Base-by-base conservation (phyloP, 2,329 filamentous ascomycete genomes). In the Tolypocladium album region DNA sequence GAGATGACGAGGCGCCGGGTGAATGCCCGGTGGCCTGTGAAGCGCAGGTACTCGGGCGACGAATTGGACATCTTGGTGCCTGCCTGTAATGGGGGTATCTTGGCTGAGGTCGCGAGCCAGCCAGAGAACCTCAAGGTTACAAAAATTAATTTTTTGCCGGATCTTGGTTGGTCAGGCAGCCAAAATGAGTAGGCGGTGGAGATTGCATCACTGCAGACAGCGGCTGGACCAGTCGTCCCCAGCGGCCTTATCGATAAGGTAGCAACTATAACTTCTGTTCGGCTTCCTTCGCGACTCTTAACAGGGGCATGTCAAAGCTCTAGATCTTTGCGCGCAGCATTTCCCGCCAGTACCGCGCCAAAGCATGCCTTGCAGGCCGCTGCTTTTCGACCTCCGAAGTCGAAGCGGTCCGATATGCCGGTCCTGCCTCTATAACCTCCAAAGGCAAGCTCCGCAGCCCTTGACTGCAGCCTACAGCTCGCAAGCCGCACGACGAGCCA, bases 11-110 rank as follows among this genome's bases (percentile, higher is more conserved):
- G 86, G 58, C 94, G 90, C 67, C 91, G 87, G 42, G 89, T 82
- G 63, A 99, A 88, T 66, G 88, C 86, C 67, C 88, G 87, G 73
- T 96, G 92, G 67, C 89, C 88, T 57, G 89, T 93, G 72, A 99
- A 92, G 66, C 86, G 86, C 61, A 96, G 73, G 68, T 80, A 85
- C 60, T 84, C 81, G 62, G 79, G 74, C 65, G 76, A 69, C 57
- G 74, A 69, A 62, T 71, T 74, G 63, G 78, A 75, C 78, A 65
- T 66, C 55, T 56, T 61, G 64, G 64, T 60, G 62, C 62, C 64
- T 64, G 57, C 27, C 58, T 2, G 50, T 31, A 52, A 55, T 55
- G 31, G 31, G 20, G 50, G 31, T 55, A 15, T 55, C 31, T 9
- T n/a, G 22, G 45, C 15, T 36, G 56, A 17, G 43, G 20, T 43